Evolutionary conservation across 768 basidiomycete genomes (phyloP).

Genomic region (Candolleomyces eurysporus): DNA sequence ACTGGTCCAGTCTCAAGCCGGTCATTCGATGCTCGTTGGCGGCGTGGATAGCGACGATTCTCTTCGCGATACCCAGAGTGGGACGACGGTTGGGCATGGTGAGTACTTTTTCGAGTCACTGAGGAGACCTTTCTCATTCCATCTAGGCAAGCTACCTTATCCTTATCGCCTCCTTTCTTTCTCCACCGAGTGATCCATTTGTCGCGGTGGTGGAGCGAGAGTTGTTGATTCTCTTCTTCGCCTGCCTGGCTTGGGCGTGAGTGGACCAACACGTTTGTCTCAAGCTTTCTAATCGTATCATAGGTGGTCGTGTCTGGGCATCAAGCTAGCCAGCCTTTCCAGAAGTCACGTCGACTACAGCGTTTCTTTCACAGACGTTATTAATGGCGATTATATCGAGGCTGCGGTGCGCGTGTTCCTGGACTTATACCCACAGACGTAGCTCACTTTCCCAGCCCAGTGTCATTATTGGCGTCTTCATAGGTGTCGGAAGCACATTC

Average conservation of each 20-base stretch:
- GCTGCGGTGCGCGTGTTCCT: conserved; percentile 26
- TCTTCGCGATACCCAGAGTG: conserved; percentile 56
- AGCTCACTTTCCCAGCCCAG: conserved; percentile 41
- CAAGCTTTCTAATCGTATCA: not conserved
- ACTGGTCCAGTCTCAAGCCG: conserved; percentile 59
- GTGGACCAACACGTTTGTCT: conserved; percentile 19
- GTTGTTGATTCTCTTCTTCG: conserved; percentile 48
- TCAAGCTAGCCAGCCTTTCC: conserved; percentile 58
- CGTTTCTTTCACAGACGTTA: conserved; percentile 36
- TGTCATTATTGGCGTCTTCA: conserved; percentile 57
- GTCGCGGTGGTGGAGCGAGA: conserved; percentile 69
- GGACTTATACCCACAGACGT: not conserved
- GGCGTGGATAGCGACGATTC: conserved; percentile 57
- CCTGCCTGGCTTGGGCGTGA: conserved; percentile 57
- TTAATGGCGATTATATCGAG: conserved; percentile 60
- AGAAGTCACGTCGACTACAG: conserved; percentile 41
- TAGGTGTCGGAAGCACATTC: conserved; percentile 57
- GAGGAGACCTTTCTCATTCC: not conserved
- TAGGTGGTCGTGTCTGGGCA: conserved; percentile 68
- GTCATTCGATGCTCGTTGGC: conserved; percentile 59
- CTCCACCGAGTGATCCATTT: conserved; percentile 68
- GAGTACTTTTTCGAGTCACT: conserved; percentile 10
- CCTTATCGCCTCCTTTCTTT: conserved; percentile 60
- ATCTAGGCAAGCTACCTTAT: conserved; percentile 62
- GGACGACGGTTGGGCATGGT: conserved; percentile 59